Percentiles rank a stretch among this genome's conserved stretches.
Conservation (phyloP, 2,329 filamentous ascomycete species). For the Gyromitra esculenta region DNA sequence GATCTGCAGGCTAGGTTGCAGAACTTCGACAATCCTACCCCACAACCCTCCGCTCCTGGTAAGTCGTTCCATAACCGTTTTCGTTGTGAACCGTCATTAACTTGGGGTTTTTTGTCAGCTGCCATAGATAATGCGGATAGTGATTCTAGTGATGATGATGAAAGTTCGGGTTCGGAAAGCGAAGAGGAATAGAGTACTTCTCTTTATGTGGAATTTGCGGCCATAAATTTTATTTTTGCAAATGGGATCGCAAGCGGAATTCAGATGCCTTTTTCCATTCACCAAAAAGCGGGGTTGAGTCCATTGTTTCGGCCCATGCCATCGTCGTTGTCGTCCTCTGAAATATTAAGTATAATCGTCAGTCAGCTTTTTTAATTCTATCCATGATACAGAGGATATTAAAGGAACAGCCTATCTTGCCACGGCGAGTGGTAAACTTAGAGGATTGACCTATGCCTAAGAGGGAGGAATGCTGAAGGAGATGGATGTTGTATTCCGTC, state of each 20-base stretch:
- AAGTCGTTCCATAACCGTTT: constrained; percentile 9
- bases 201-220: constrained; percentile 2
- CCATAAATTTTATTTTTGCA: constrained; percentile 32
- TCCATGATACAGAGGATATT: constrained; percentile 14
- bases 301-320: constrained; percentile 41
- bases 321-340: constrained; percentile 21
- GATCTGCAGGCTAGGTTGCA: constrained; percentile 65
- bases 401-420: constrained; percentile 4
- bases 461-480: constrained; percentile 4
- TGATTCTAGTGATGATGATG: constrained; percentile 57
- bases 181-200: constrained; percentile 56
- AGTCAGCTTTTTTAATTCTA: constrained; percentile 34
- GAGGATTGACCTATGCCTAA: background rate
- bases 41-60: constrained; percentile 49
- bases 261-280: constrained; percentile 26
- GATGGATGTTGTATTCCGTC: constrained; percentile 29
- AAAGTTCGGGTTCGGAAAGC: constrained; percentile 58
- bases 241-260: constrained; percentile 38
- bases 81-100: constrained; percentile 16
- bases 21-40: constrained; percentile 52
- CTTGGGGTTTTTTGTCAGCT: constrained; percentile 25
- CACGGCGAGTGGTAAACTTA: background rate
- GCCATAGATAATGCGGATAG: constrained; percentile 46
- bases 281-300: constrained; percentile 35
- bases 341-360: constrained; percentile 38